Percentiles rank a stretch among this genome's conserved stretches.
Evolutionary conservation across 768 basidiomycete genomes (phyloP).

Genomic region (Podaxis pistillaris): DNA sequence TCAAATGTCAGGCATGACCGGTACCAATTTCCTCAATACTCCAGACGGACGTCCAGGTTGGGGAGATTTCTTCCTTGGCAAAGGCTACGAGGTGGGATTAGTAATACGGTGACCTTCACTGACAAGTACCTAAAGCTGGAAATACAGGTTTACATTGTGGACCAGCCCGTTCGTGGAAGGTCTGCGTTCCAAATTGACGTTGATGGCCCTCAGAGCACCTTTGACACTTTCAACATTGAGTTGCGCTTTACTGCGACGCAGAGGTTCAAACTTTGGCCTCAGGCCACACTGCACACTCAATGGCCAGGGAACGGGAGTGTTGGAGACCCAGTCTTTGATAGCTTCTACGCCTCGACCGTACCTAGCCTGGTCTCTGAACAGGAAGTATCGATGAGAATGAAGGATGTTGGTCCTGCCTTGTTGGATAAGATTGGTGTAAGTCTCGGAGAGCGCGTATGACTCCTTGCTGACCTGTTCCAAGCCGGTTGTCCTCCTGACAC

Average conservation of each 20-base stretch:
- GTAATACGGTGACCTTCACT: neutral
- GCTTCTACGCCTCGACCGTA: conserved; percentile 42
- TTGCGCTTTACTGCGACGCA: conserved; percentile 44
- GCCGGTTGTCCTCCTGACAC: conserved; percentile 48
- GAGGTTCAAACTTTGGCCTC: conserved; percentile 41
- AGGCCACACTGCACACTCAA: conserved; percentile 44
- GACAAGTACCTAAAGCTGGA: neutral
- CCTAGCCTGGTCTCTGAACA: conserved; percentile 35
- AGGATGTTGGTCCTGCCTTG: conserved; percentile 37
- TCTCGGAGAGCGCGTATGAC: neutral
- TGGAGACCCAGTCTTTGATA: conserved; percentile 44
- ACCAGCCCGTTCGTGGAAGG: conserved; percentile 45
- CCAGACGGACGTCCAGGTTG: conserved; percentile 54
- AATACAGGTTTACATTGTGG: conserved; percentile 41
- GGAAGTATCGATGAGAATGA: conserved; percentile 38
- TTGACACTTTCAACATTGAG: conserved; percentile 31
- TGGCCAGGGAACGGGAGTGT: conserved; percentile 52
- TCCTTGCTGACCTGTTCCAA: conserved; percentile 17
- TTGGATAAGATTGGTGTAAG: conserved; percentile 49
- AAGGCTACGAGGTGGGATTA: conserved; percentile 47
- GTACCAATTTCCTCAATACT: conserved; percentile 50
- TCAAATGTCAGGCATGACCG: conserved; percentile 41
- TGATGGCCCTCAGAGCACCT: conserved; percentile 34
- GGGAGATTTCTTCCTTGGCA: conserved; percentile 51
- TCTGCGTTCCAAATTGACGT: conserved; percentile 40